Evolutionary conservation across 2,329 filamentous ascomycete species (phyloP).

Genomic region (Beauveria rudraprayagi): DNA sequence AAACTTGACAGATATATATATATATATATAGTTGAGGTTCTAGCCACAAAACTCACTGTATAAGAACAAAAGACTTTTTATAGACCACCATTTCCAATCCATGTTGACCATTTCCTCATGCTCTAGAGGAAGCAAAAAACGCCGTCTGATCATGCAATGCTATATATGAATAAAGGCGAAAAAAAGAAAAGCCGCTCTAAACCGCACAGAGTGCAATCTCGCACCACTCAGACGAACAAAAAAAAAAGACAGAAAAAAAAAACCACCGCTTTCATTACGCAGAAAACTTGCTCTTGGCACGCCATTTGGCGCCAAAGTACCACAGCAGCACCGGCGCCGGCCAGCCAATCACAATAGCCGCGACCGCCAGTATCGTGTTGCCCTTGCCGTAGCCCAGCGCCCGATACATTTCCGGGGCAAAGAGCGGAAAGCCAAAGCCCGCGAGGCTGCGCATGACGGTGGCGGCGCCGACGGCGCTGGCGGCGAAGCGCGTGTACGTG

Average conservation of each 20-base stretch:
- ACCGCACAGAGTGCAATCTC: background rate
- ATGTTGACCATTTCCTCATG: background rate
- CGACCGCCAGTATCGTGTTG: conserved; percentile 33
- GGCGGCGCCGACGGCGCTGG: conserved; percentile 35
- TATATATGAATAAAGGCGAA: background rate
- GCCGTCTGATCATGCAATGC: background rate
- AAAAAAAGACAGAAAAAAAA: background rate
- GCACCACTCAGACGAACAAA: background rate
- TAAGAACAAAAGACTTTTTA: background rate
- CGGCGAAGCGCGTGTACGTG: conserved; percentile 37
- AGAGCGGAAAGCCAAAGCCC: conserved; percentile 44
- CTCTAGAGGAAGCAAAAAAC: background rate
- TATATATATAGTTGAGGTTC: background rate
- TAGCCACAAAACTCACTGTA: background rate
- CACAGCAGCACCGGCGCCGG: conserved; percentile 37
- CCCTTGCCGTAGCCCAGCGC: conserved; percentile 34
- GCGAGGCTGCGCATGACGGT: conserved; percentile 39
- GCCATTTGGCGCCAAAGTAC: conserved; percentile 33
- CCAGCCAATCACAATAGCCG: conserved; percentile 32
- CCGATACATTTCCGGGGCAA: conserved; percentile 38
- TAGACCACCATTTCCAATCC: background rate
- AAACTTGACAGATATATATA: background rate
- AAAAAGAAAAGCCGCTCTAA: background rate
- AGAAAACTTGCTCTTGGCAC: conserved; percentile 22
- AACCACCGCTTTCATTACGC: conserved; percentile 1